These are phyloP conservation scores for Orbilia oligospora DNA, from an alignment of 2,329 filamentous ascomycete species.

Conservation along the genomic window DNA sequence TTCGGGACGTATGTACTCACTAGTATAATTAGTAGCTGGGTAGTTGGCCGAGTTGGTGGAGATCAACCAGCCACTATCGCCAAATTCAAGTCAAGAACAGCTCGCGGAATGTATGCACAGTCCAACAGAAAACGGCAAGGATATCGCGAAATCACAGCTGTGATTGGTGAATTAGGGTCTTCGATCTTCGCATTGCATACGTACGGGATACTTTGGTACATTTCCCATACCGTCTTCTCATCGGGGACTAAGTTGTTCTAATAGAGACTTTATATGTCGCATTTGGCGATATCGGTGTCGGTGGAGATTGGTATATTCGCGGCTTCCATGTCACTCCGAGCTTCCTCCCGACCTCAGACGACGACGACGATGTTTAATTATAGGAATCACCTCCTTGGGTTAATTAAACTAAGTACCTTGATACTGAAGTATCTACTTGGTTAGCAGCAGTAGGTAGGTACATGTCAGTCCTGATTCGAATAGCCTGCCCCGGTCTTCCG, in stretches of 20 bases:
- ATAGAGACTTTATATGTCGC: not conserved
- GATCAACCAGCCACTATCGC: slow-evolving; percentile 20
- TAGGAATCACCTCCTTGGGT: not conserved
- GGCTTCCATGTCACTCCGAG: slow-evolving; percentile 27
- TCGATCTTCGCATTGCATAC: slow-evolving; percentile 21
- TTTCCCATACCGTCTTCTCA: slow-evolving; percentile 3
- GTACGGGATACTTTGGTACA: slow-evolving; percentile 5
- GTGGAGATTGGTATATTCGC: slow-evolving; percentile 13
- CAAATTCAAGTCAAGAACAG: slow-evolving; percentile 4
- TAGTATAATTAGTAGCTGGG: not conserved
- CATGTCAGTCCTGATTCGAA: not conserved
- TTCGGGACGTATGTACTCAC: not conserved
- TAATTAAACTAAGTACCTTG: no score
- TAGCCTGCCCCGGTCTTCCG: not conserved
- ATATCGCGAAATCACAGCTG: not conserved
- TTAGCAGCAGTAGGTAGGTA: not conserved
- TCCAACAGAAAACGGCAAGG: slow-evolving; percentile 15
- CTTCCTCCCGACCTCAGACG: slow-evolving; percentile 39
- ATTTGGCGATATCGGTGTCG: not conserved
- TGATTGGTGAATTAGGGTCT: not conserved
- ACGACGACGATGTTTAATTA: slow-evolving; percentile 2
- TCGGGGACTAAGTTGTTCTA: not conserved
- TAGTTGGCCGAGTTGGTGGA: not conserved
- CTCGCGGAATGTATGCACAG: slow-evolving; percentile 1
- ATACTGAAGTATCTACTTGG: not conserved